A percentile compares a stretch with the other conserved stretches of the same genome.
Conservation (phyloP, 108 stramenopile genomes). For the Schizochytrium sp. region DNA sequence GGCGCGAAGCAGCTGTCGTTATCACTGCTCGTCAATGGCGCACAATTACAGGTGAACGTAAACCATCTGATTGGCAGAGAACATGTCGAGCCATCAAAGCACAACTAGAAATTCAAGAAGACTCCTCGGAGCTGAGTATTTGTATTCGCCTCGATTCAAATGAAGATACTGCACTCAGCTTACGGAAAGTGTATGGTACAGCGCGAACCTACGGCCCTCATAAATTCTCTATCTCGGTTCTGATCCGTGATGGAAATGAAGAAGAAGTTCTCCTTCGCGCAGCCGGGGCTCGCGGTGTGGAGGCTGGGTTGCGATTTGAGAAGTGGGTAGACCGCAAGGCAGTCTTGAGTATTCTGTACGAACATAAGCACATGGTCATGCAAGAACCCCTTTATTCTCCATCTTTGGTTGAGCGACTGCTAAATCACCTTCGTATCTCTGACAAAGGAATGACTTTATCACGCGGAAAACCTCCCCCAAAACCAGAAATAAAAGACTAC, state of each 20-base stretch:
- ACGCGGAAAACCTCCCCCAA: neutral
- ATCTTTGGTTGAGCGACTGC: neutral
- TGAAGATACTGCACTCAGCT: neutral
- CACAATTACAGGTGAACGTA: neutral
- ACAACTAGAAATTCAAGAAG: neutral
- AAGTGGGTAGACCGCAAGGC: neutral
- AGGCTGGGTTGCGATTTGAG: neutral
- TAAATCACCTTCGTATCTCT: neutral
- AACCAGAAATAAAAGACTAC: neutral
- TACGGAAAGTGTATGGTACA: slow-evolving; percentile 1
- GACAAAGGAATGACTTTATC: neutral
- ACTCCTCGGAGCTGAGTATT: neutral
- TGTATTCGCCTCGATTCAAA: neutral
- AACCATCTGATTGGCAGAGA: neutral
- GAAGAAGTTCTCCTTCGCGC: neutral
- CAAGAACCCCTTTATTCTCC: neutral
- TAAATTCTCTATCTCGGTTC: slow-evolving; percentile 10
- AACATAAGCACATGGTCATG: neutral
- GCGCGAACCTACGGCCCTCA: slow-evolving; percentile 22
- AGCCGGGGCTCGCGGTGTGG: neutral
- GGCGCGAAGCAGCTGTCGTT: neutral
- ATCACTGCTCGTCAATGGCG: neutral
- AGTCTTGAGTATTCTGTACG: neutral
- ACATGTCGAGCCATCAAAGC: neutral
- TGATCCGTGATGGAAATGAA: neutral